phyloP scores from a whole-genome alignment of 257 asterid species.

The Scutellaria baicalensis region DNA sequence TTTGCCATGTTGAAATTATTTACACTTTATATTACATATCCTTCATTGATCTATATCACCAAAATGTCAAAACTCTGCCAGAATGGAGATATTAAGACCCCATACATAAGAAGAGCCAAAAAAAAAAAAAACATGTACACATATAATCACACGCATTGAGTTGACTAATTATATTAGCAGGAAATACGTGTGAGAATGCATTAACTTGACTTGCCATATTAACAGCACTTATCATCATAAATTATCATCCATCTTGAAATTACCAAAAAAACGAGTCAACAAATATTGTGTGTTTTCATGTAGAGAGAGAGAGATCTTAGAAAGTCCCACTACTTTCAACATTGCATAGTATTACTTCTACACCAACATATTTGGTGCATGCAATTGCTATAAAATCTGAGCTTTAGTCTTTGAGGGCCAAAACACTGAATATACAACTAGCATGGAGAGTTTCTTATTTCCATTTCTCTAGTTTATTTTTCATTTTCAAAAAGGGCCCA shows the following conservation, averaged over 20 bases:
- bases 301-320: neutral
- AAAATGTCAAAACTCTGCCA: neutral
- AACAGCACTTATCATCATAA: neutral
- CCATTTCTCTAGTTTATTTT: neutral
- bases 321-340: neutral
- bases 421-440: neutral
- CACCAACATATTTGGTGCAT: neutral
- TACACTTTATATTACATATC: too few species aligned
- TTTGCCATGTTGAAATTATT: too few species aligned
- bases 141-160: neutral
- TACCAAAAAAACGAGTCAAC: neutral
- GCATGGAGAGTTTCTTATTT: slow-evolving; percentile 8
- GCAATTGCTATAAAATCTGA: neutral
- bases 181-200: neutral
- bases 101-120: neutral
- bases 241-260: too few species aligned
- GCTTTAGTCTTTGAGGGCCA: too few species aligned
- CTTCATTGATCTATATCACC: neutral
- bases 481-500: neutral
- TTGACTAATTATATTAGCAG: neutral
- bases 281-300: neutral
- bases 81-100: too few species aligned
- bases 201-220: neutral
- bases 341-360: neutral
- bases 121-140: neutral